These are phyloP conservation scores for Scedosporium minutisporum DNA, from an alignment of 2,329 filamentous ascomycete species.

Conservation along the genomic window DNA sequence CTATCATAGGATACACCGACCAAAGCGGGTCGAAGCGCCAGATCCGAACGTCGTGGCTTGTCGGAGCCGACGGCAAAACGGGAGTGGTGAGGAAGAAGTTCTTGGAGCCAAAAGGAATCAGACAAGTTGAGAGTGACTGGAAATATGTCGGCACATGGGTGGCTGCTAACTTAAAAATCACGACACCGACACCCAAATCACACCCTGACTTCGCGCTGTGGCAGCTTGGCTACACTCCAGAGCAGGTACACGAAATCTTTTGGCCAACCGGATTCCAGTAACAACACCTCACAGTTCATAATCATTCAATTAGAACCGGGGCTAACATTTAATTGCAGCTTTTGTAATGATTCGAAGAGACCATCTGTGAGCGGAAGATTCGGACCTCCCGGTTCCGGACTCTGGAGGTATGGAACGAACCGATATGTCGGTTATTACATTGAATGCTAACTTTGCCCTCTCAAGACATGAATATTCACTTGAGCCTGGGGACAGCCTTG, in stretches of 20 bases:
- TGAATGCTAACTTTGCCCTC: not conserved
- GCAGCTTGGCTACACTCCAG: conserved; percentile 32
- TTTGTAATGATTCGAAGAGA: not conserved
- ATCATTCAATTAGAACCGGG: not conserved
- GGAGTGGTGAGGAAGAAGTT: conserved; percentile 35
- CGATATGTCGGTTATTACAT: too few relatives aligned
- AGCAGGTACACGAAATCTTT: conserved; percentile 36
- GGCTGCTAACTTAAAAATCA: conserved; percentile 34
- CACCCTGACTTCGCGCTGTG: conserved; percentile 40
- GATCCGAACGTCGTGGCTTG: conserved; percentile 13
- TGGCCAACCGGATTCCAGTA: conserved; percentile 23
- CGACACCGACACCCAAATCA: conserved; percentile 30
- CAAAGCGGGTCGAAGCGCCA: not conserved
- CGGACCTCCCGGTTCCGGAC: not conserved
- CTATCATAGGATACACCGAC: not conserved
- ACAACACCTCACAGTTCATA: not conserved
- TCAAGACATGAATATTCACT: conserved; percentile 3
- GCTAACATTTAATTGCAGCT: not conserved
- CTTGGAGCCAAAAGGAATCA: conserved; percentile 30
- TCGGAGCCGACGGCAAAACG: conserved; percentile 38
- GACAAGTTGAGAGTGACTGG: conserved; percentile 19
- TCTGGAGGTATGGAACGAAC: not conserved
- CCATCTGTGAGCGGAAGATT: not conserved
- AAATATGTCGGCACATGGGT: conserved; percentile 35
- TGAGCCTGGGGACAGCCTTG: not conserved